Evolutionary conservation across 1,284 basidiomycete genomes (phyloP).

Genomic region (Cryptococcus sp.): DNA sequence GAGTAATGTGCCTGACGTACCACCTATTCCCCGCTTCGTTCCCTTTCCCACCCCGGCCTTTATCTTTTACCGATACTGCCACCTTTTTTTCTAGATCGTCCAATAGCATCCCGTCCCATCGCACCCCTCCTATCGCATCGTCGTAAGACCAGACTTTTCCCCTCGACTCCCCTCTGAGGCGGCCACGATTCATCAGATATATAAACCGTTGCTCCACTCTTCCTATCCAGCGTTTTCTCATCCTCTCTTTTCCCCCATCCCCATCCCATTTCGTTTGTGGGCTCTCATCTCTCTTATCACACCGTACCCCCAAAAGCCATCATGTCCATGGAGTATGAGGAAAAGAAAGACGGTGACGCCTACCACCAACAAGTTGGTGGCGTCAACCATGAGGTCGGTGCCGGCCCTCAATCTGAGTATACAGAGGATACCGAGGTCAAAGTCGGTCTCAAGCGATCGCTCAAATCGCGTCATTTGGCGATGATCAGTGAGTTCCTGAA

Average conservation of each 20-base stretch:
- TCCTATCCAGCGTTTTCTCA: neutral
- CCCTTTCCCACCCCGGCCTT: too few species aligned
- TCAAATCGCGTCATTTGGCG: slow-evolving; percentile 31
- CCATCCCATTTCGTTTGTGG: neutral
- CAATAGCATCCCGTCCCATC: slow-evolving; percentile 1
- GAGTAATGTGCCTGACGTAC: neutral
- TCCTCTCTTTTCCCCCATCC: neutral
- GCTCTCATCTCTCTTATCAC: neutral
- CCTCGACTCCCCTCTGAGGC: neutral
- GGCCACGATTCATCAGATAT: neutral
- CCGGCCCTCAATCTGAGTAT: neutral
- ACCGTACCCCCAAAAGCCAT: neutral
- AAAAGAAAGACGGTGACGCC: slow-evolving; percentile 15
- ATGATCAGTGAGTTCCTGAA: slow-evolving; percentile 22
- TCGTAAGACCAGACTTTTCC: neutral
- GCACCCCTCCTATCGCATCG: neutral
- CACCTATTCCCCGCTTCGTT: neutral
- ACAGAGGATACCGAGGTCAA: slow-evolving; percentile 3
- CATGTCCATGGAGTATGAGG: slow-evolving; percentile 19
- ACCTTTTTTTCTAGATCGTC: neutral
- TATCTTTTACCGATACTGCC: too few species aligned
- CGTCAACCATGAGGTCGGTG: neutral
- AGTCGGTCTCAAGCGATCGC: slow-evolving; percentile 24
- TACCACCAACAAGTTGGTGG: slow-evolving; percentile 7
- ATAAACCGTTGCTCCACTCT: neutral